These are phyloP conservation scores for Asclepias syriaca DNA, from an alignment of 257 asterid species.

Conservation along the genomic window DNA sequence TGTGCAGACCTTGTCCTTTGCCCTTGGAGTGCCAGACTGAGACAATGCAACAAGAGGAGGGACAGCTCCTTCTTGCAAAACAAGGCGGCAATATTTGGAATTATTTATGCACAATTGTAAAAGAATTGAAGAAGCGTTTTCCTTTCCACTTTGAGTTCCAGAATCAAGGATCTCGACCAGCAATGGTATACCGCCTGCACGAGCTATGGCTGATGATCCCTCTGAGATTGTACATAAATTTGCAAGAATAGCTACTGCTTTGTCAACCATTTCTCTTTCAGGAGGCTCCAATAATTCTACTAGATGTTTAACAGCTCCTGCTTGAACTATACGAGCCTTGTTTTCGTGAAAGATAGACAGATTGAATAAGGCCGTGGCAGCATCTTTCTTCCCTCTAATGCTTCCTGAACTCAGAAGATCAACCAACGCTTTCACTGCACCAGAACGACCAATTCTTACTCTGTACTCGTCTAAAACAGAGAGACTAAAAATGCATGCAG, in stretches of 20 bases:
- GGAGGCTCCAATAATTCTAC: constrained; percentile 74
- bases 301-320: constrained; percentile 78
- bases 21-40: constrained; percentile 85
- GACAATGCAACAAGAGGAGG: constrained; percentile 94
- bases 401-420: constrained; percentile 72
- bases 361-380: constrained; percentile 86
- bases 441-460: constrained; percentile 74
- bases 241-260: constrained; percentile 89
- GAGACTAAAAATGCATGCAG: constrained; percentile 89
- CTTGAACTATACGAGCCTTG: constrained; percentile 87
- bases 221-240: constrained; percentile 70
- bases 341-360: constrained; percentile 86
- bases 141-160: constrained; percentile 90
- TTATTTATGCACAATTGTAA: constrained; percentile 77
- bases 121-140: constrained; percentile 78
- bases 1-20: constrained; percentile 77
- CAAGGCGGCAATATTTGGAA: constrained; percentile 59
- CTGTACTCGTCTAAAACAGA: constrained; percentile 80
- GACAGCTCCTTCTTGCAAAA: constrained; percentile 95
- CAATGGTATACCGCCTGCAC: constrained; percentile 74
- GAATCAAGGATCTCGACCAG: constrained; percentile 78
- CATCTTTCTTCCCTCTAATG: constrained; percentile 84
- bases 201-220: constrained; percentile 85
- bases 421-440: constrained; percentile 77
- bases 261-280: constrained; percentile 68